These are phyloP conservation scores for Ascosphaera aggregata DNA, from an alignment of 2,329 filamentous ascomycete species.

Conservation along the genomic window DNA sequence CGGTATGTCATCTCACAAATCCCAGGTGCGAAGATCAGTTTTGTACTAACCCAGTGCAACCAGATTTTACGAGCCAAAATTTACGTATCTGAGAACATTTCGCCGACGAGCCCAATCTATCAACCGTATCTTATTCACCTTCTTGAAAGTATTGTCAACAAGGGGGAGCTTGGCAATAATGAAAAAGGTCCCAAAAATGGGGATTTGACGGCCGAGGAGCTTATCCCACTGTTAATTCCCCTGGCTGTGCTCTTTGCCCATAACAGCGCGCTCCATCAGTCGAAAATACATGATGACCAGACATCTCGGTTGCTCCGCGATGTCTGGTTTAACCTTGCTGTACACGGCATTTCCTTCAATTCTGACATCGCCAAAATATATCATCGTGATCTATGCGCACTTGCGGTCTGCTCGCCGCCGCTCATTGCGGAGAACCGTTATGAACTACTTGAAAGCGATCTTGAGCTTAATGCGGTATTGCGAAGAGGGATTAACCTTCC, in stretches of 20 bases:
- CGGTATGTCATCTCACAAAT: slow-evolving; percentile 29
- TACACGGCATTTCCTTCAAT: slow-evolving; percentile 65
- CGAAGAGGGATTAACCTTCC: slow-evolving; percentile 65
- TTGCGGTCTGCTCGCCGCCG: slow-evolving; percentile 72
- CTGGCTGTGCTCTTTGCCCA: slow-evolving; percentile 61
- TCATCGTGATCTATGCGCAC: slow-evolving; percentile 50
- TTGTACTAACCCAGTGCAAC: slow-evolving; percentile 1
- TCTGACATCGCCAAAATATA: slow-evolving; percentile 53
- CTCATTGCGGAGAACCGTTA: slow-evolving; percentile 72
- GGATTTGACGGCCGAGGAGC: slow-evolving; percentile 64
- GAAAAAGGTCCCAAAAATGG: slow-evolving; percentile 54
- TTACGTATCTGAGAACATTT: slow-evolving; percentile 48
- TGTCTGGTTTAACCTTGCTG: slow-evolving; percentile 94
- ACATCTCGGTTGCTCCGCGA: slow-evolving; percentile 56
- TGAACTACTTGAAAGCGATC: slow-evolving; percentile 82
- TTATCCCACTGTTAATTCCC: slow-evolving; percentile 66
- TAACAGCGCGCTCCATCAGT: slow-evolving; percentile 11
- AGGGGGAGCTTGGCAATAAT: slow-evolving; percentile 61
- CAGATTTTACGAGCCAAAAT: slow-evolving; percentile 34
- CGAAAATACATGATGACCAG: slow-evolving; percentile 34
- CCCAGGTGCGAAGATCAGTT: background rate
- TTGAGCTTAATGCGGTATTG: slow-evolving; percentile 86
- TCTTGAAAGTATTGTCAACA: slow-evolving; percentile 68
- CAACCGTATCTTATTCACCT: slow-evolving; percentile 66
- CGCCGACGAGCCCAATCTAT: slow-evolving; percentile 47